Evolutionary conservation across 768 basidiomycete species (phyloP).

Genomic region (Naematelia aurantialba): DNA sequence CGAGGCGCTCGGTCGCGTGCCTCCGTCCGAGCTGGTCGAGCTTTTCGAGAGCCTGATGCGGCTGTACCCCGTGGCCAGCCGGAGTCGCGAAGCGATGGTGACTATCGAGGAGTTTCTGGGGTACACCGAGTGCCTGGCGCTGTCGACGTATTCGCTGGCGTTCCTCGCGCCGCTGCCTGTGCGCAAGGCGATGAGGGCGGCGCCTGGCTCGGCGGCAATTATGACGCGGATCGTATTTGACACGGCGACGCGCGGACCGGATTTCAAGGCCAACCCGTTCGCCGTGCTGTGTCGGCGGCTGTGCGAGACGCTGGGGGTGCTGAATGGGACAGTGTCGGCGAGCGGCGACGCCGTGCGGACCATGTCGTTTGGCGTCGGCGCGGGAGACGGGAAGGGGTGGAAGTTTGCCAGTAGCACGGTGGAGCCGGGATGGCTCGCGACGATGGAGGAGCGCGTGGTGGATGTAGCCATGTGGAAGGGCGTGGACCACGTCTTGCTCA

Average conservation of each 20-base stretch:
- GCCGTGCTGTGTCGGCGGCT: slow-evolving; percentile 46
- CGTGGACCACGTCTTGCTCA: slow-evolving; percentile 23
- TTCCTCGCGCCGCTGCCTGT: slow-evolving; percentile 75
- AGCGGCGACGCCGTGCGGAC: slow-evolving; percentile 10
- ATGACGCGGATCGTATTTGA: slow-evolving; percentile 54
- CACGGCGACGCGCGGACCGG: slow-evolving; percentile 9
- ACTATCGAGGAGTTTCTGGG: slow-evolving; percentile 65
- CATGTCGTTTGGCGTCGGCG: slow-evolving; percentile 30
- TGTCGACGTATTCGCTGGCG: slow-evolving; percentile 79
- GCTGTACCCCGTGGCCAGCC: slow-evolving; percentile 73
- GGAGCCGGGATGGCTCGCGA: slow-evolving; percentile 36
- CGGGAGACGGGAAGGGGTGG: slow-evolving; percentile 31
- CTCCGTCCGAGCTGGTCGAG: slow-evolving; percentile 59
- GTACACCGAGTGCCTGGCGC: slow-evolving; percentile 71
- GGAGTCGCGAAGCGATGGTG: slow-evolving; percentile 59
- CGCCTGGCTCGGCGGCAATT: slow-evolving; percentile 65
- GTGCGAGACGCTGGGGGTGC: slow-evolving; percentile 45
- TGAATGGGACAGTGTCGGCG: slow-evolving; percentile 36
- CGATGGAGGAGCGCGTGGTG: slow-evolving; percentile 26
- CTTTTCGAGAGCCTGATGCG: slow-evolving; percentile 71
- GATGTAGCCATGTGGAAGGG: slow-evolving; percentile 15
- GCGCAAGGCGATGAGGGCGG: slow-evolving; percentile 66
- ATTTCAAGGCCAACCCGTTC: slow-evolving; percentile 34
- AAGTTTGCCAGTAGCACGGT: slow-evolving; percentile 26
- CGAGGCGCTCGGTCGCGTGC: slow-evolving; percentile 60